Evolutionary conservation across 2,329 filamentous ascomycete genomes (phyloP).

Genomic region (Fusarium sp.): DNA sequence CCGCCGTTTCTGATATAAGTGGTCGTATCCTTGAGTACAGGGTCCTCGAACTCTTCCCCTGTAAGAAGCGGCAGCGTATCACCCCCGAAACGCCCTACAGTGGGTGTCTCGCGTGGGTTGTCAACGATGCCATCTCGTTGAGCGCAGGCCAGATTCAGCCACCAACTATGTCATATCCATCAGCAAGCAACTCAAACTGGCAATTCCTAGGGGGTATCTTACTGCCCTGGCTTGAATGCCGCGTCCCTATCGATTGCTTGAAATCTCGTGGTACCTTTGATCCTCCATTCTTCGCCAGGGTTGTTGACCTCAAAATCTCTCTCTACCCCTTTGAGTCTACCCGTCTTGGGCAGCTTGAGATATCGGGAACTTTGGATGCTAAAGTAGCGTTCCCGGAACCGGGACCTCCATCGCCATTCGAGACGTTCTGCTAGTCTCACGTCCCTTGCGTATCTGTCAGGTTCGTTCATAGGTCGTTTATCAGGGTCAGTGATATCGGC

Average conservation of each 20-base stretch:
- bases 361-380: conserved; percentile 56
- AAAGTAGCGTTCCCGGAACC: conserved; percentile 56
- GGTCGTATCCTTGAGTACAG: conserved; percentile 41
- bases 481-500: conserved; percentile 50
- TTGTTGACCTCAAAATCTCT: conserved; percentile 48
- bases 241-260: conserved; percentile 53
- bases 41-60: conserved; percentile 57
- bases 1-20: conserved; percentile 57
- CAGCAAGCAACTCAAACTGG: not conserved
- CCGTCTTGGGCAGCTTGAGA: conserved; percentile 47
- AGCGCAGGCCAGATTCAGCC: conserved; percentile 64
- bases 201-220: conserved; percentile 34
- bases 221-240: conserved; percentile 59
- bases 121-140: conserved; percentile 63
- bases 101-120: conserved; percentile 54
- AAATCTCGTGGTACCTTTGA: conserved; percentile 46
- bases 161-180: conserved; percentile 58
- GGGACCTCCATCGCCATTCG: conserved; percentile 53
- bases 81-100: conserved; percentile 56
- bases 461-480: conserved; percentile 41
- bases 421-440: conserved; percentile 50
- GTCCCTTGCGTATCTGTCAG: conserved; percentile 47
- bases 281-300: conserved; percentile 50
- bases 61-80: conserved; percentile 59
- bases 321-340: conserved; percentile 53